Percentiles rank a stretch among this genome's conserved stretches.
These are phyloP conservation scores for Streptanthus diversifolius DNA, from an alignment of 345 rosid species.

Conservation along the genomic window DNA sequence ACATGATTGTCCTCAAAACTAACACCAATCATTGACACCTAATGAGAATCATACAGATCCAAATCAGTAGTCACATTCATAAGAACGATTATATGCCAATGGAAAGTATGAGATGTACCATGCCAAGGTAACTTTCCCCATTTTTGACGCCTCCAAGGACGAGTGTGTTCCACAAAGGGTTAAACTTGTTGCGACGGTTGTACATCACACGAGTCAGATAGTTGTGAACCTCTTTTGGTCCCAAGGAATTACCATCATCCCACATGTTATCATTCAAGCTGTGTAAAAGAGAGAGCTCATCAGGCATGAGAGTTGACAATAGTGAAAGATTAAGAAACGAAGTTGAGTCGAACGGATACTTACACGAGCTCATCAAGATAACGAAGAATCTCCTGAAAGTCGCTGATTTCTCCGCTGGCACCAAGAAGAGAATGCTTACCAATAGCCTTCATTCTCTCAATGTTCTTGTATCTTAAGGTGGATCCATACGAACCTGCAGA, in stretches of 20 bases:
- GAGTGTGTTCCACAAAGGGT: slow-evolving; percentile 95
- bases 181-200: slow-evolving; percentile 91
- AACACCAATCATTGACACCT: slow-evolving; percentile 96
- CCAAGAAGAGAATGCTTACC: slow-evolving; percentile 98
- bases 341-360: not conserved
- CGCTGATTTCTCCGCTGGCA: slow-evolving; percentile 95
- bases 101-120: slow-evolving; percentile 41
- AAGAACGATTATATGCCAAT: not conserved
- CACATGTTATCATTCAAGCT: slow-evolving; percentile 97
- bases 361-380: slow-evolving; percentile 93
- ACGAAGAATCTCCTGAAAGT: slow-evolving; percentile 89
- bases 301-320: slow-evolving; percentile 15
- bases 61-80: slow-evolving; percentile 11
- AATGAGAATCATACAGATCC: slow-evolving; percentile 12
- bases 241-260: slow-evolving; percentile 99
- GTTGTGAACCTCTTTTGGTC: slow-evolving; percentile 98
- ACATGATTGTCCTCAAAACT: slow-evolving; percentile 88
- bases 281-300: slow-evolving; percentile 27
- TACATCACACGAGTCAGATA: slow-evolving; percentile 92
- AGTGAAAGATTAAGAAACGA: not conserved
- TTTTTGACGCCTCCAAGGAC: slow-evolving; percentile 96
- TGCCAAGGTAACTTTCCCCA: slow-evolving; percentile 91
- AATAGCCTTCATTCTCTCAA: slow-evolving; percentile 77
- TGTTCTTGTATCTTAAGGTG: slow-evolving; percentile 83
- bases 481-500: slow-evolving; percentile 90